Evolutionary conservation across 371 early-diverging fungal species (phyloP).

Genomic region (Actinomucor elegans): DNA sequence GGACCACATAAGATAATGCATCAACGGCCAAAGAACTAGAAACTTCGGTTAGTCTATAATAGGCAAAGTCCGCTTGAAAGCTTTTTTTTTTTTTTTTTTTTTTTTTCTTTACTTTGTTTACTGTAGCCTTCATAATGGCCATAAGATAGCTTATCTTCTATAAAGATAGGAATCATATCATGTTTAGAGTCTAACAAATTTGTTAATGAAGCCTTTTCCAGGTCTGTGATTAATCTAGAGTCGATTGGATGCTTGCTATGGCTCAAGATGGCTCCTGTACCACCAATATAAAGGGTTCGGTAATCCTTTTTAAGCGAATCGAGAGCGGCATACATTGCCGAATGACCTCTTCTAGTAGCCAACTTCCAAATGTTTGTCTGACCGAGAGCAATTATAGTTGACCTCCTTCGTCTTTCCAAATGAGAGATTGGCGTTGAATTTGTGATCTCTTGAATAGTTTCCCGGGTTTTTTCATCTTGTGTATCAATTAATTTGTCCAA

Average conservation of each 20-base stretch:
- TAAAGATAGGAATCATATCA: slow-evolving; percentile 74
- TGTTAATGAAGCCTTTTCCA: slow-evolving; percentile 38
- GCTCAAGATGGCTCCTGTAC: slow-evolving; percentile 58
- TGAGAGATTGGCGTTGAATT: slow-evolving; percentile 36
- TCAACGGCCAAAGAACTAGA: slow-evolving; percentile 94
- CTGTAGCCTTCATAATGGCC: slow-evolving; percentile 93
- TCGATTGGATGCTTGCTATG: slow-evolving; percentile 23
- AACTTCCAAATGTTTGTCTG: slow-evolving; percentile 37
- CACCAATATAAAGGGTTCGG: slow-evolving; percentile 70
- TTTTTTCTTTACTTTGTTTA: slow-evolving; percentile 86
- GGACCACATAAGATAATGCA: slow-evolving; percentile 95
- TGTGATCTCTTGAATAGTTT: too few relatives aligned
- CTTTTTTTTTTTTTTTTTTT: too few relatives aligned
- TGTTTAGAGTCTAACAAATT: slow-evolving; percentile 47
- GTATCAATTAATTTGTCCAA: too few relatives aligned
- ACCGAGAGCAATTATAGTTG: slow-evolving; percentile 26
- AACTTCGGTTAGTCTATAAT: slow-evolving; percentile 4
- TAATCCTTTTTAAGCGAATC: slow-evolving; percentile 50
- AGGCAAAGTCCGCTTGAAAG: slow-evolving; percentile 1
- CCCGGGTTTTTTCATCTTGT: too few relatives aligned
- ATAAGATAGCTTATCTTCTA: slow-evolving; percentile 67
- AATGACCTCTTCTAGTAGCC: slow-evolving; percentile 67
- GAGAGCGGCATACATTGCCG: slow-evolving; percentile 82
- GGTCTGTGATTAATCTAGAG: slow-evolving; percentile 21
- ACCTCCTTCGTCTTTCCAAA: slow-evolving; percentile 31